Evolutionary conservation across 441 rosid species (phyloP).

Genomic region (Arabidopsis hybrid): DNA sequence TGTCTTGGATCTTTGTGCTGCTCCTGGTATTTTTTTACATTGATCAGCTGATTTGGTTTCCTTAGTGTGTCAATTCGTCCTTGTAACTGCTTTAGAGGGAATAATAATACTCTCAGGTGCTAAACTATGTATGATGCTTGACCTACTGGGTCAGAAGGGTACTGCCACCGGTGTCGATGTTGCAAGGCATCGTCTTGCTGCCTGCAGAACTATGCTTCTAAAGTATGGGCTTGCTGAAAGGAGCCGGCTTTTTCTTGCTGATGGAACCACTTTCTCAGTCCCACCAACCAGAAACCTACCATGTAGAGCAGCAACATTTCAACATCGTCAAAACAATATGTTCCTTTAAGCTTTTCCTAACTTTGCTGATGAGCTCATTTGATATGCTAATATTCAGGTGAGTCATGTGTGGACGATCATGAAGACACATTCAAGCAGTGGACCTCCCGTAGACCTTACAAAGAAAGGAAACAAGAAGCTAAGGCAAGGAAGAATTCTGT

Average conservation of each 20-base stretch:
- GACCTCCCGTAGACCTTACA: slow-evolving; percentile 86
- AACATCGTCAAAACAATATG: neutral
- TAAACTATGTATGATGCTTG: slow-evolving; percentile 87
- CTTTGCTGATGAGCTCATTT: slow-evolving; percentile 6
- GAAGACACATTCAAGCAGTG: slow-evolving; percentile 63
- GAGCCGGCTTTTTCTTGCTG: slow-evolving; percentile 85
- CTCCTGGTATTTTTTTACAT: slow-evolving; percentile 64
- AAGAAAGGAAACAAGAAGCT: slow-evolving; percentile 76
- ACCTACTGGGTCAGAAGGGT: slow-evolving; percentile 75
- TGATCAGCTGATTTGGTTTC: neutral
- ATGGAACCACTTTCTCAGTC: slow-evolving; percentile 77
- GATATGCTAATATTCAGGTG: slow-evolving; percentile 63
- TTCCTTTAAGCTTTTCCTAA: neutral
- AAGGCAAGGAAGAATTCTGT: slow-evolving; percentile 53
- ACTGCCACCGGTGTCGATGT: slow-evolving; percentile 91
- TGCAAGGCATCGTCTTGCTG: slow-evolving; percentile 85
- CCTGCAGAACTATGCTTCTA: slow-evolving; percentile 86
- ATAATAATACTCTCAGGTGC: slow-evolving; percentile 62
- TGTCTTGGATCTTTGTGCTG: slow-evolving; percentile 92
- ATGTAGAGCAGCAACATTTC: slow-evolving; percentile 12
- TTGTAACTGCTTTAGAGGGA: neutral
- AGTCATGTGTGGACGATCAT: slow-evolving; percentile 49
- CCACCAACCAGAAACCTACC: slow-evolving; percentile 51
- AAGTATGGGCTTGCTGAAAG: slow-evolving; percentile 74
- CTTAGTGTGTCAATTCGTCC: neutral